phyloP scores from a whole-genome alignment of 495 filamentous ascomycete species.

The Bombardia bombarda region DNA sequence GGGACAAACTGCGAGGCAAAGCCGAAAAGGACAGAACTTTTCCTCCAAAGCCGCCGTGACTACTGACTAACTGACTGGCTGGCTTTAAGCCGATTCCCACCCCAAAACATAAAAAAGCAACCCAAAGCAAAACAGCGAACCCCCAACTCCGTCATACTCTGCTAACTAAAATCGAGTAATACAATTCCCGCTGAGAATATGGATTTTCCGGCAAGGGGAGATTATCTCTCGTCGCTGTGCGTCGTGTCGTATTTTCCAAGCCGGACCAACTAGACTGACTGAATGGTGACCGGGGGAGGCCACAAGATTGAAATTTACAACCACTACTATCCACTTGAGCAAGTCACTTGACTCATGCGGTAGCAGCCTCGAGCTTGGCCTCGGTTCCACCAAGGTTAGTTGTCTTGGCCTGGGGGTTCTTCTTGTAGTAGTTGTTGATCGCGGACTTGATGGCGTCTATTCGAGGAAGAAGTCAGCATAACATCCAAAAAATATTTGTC shows the following conservation, averaged over 20 bases:
- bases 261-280: no score
- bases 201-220: not conserved
- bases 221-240: not conserved
- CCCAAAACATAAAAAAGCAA: not conserved
- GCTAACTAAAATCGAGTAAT: not conserved
- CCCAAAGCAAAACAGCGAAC: not conserved
- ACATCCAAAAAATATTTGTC: not conserved
- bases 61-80: no score
- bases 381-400: slow-evolving; percentile 69
- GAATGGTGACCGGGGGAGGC: no score
- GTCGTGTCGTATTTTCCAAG: no score
- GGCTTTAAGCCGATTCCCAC: no score
- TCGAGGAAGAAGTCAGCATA: not conserved
- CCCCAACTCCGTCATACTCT: not conserved
- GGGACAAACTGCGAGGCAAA: not conserved
- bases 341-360: slow-evolving; percentile 9
- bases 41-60: no score
- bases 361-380: slow-evolving; percentile 19
- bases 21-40: not conserved
- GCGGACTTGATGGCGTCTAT: slow-evolving; percentile 93
- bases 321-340: not conserved
- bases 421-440: slow-evolving; percentile 94
- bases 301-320: not conserved
- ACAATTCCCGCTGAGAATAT: not conserved
- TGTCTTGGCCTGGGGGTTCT: slow-evolving; percentile 68